Base-by-base conservation (phyloP, 805 yeast genomes). In the Schwanniomyces yamadae region DNA sequence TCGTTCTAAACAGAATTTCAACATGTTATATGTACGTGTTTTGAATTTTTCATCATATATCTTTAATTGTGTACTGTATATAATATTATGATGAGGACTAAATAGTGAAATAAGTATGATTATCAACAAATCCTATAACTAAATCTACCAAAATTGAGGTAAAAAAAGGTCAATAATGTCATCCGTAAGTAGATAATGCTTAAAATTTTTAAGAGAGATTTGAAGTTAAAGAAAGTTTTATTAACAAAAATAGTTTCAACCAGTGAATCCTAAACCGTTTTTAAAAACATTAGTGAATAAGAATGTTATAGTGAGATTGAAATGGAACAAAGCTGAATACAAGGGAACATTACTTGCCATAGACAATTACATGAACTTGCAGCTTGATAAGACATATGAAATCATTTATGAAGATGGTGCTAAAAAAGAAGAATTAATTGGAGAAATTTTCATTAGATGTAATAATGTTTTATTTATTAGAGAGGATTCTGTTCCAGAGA, bases 341-440 rank as follows among this genome's bases (percentile, higher is more conserved):
- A 75, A 68, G 40, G 99, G 99, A 1, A 74, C 59, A 14, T 71
- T 93, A 28, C 61, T 80, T 4, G 79, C 95, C 1, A 83, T 86
- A 16, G 99, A 93, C 56, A 85, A 86, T 50, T 93, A 93, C 63
- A 91, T 93, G 91, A 93, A 93, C 50, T 45, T 93, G 22, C 89
- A 85, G 53, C 61, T 90, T 26, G 82, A 76, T 23, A 75, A 80
- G 23, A 70, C 78, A 2, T 41, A 46, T 19, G 82, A 76, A 51
- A 61, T 69, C 23, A 63, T 74, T 2, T 66, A 68, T 40, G 72
- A 75, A 32, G 59, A 66, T 18, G 73, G 75, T 32, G 57, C 61
- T 5, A 44, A 33, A 16, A 39, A 39, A 10, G 60, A 55, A 28
- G 67, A 57, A 34, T 38, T 43, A 16, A 71, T 84, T 6, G 89